Base-by-base conservation (phyloP, 2,329 filamentous ascomycete species). In the Mollisiaceae sp. region DNA sequence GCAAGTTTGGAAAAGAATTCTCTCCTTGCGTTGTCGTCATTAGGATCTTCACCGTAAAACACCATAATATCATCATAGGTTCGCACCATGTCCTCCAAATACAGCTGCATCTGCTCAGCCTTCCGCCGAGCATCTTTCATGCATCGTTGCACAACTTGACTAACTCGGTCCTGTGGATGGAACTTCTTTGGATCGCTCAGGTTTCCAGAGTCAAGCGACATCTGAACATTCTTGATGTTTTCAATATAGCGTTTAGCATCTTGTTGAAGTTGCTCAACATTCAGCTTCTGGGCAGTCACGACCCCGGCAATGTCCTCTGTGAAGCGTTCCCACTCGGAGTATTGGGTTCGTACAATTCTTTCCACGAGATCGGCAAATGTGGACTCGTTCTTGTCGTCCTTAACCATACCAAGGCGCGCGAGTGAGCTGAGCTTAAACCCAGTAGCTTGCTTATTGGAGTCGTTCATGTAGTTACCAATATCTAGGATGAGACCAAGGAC, bases 401-500 rank as follows among this genome's bases (percentile, higher is more conserved):
- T 99, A 75, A 98, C 92, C 94, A 99, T 98, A 67, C 91, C 94
- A 63, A 99, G 83, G 63, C 95, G 89, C 35, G 92, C 92, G 58
- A 99, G 88, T 6, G 95, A 97, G 75, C 93, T 95, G 15, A 99
- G 87, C 82, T 99, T 99, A 89, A 99, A 99, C 68, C 95, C 95
- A 65, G 91, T 92, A 4, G 95, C 95, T 80, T 98, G 95, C 82
- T 99, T 99, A 81, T 97, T 98, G 63, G 94, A 91, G 77, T 98
- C 95, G 82, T 99, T 99, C 95, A 99, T 99, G 84, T 97, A 99
- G 79, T 99, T 99, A 78, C 95, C 95, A 75, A 99, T 97, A 78
- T 97, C 94, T 73, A 99, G 83, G 78, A 99, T 99, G 68, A 98
- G 85, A 65, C 94, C 94, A 64, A 99, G 87, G 56, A 99, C 93